Base-by-base conservation (phyloP, 1,284 basidiomycete genomes). In the Trichosporon coremiiforme region DNA sequence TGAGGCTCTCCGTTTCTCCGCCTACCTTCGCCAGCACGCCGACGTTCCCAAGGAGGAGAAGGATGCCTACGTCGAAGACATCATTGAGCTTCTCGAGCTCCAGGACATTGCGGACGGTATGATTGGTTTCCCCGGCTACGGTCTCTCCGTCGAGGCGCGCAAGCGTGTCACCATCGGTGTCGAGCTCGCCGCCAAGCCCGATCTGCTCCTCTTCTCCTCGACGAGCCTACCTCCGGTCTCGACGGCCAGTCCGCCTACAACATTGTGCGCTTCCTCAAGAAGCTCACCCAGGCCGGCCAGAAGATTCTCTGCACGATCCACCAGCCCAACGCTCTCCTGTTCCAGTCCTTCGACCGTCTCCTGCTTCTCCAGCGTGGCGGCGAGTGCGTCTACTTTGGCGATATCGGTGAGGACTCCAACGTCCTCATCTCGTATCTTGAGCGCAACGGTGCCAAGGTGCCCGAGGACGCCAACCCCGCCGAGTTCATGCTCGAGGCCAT, bases 221-320 rank as follows among this genome's bases (percentile, higher is more conserved):
- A 87, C 77, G 86, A 86, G 76, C 86, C 86, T 10, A 87, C 86
- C 17, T 85, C 84, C 2, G 87, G 87, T 80, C 84, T 88, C 55
- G 87, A 89, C 75, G 86, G 86, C 22, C 87, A 88, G 75, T 84
- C 84, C 9, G 87, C 88, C 2, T 88, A 85, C 83, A 87, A 86
- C 76, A 86, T 89, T 70, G 86, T 80, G 33, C 80, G 80, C 71
- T 81, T 82, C 79, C 73, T 81, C 31, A 77, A 78, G 66, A 79
- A 80, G 68, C 75, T 80, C 77, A 91, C 94, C 10, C 87, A 91
- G 72, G 89, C 89, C 71, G 94, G 94, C 22, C 90, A 90, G 77
- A 84, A 82, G 78, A 81, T 84, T 68, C 75, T 84, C 45, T 83
- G 80, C 76, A 82, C 83, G 9, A 84, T 83, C 70, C 81, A 84